Base-by-base conservation (phyloP, 345 rosid species). In the Eucalyptus fibrosa region DNA sequence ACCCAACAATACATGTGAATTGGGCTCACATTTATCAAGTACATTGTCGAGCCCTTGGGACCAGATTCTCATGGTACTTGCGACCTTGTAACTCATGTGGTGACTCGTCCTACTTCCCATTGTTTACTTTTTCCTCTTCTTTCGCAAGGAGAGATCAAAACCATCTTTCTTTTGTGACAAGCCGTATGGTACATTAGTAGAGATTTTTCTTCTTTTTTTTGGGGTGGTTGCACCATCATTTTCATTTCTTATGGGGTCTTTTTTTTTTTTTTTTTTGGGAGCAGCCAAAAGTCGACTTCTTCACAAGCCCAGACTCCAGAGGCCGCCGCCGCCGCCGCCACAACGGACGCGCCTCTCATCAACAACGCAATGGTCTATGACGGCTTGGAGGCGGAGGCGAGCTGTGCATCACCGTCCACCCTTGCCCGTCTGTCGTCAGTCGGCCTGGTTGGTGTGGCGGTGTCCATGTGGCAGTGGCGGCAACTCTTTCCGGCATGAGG, bases 221-320 rank as follows among this genome's bases (percentile, higher is more conserved):
- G 7, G 10, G 34, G 11, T 15, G 8, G 77, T 65, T 65, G 77
- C 77, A 65, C 34, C 40, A 65, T n/a, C 14, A 2, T 37, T 17
- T 10, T 34, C 26, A 21, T 72, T 72, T 72, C 82, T 72, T 19
- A 72, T 11, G 82, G 94, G 91, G 91, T 34, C 91, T 32, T 50
- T 86, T 91, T n/a, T 65, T 7, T 2, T 32, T 7, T 16, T 18
- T 5, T 65, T 77, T 77, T 5, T 12, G 0, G 28, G 3, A 26
- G 91, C 95, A 97, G 99, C 90, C 97, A 95, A 87, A 97, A 97
- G 91, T 92, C 91, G 26, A 50, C 98, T 49, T 95, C 96, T 87
- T 94, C 95, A 89, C 85, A 77, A 3, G 96, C 87, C 44, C 93
- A 93, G 19, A 89, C 91, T 6, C 83, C 92, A 14, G 86, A 72